Evolutionary conservation across 2,329 filamentous ascomycete species (phyloP).

Genomic region (Claviceps quebecensis): DNA sequence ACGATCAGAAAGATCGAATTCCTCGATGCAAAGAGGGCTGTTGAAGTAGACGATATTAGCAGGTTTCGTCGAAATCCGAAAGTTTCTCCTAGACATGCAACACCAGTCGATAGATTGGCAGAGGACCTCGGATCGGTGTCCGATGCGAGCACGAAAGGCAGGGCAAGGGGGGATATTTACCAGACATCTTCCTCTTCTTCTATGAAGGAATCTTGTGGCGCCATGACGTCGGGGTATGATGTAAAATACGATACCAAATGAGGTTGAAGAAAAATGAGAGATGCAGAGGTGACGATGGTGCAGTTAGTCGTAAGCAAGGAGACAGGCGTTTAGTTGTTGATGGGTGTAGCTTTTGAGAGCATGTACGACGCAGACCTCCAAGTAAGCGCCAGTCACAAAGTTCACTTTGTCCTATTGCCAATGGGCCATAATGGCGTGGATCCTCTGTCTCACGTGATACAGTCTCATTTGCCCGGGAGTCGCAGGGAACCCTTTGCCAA

Average conservation of each 20-base stretch:
- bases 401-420: conserved; percentile 1
- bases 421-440: background rate
- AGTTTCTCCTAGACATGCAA: background rate
- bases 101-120: conserved; percentile 2
- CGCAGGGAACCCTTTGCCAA: background rate
- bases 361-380: conserved; percentile 7
- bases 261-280: conserved; percentile 10
- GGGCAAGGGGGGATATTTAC: conserved; percentile 28
- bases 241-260: conserved; percentile 8
- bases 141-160: background rate
- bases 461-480: background rate
- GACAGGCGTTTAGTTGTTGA: conserved; percentile 5
- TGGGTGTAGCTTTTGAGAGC: conserved; percentile 9
- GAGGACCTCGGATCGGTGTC: conserved; percentile 2
- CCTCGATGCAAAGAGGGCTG: conserved; percentile 95
- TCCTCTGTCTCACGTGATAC: conserved; percentile 3
- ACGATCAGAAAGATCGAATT: conserved; percentile 94
- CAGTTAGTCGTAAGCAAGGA: conserved; percentile 11
- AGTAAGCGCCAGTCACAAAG: conserved; percentile 10
- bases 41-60: conserved; percentile 1
- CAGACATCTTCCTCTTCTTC: conserved; percentile 59
- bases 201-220: conserved; percentile 56
- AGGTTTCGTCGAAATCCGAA: background rate
- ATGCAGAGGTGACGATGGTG: conserved; percentile 2
- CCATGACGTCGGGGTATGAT: conserved; percentile 33